Evolutionary conservation across 31 red algal species (phyloP), one percentile per base, ranked within the genome.

Genomic region (Odonthalia washingtoniensis): DNA sequence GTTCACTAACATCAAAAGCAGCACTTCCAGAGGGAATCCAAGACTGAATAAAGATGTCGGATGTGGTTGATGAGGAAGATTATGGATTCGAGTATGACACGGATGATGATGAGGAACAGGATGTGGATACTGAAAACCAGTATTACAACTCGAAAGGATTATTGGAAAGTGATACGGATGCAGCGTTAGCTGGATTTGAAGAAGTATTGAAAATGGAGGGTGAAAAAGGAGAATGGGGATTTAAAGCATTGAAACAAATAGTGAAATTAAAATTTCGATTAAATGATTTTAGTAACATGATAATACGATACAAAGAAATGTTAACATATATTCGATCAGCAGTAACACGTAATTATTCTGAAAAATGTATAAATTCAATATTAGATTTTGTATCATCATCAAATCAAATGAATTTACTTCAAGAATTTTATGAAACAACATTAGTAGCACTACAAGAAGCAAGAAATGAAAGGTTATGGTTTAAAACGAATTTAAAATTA

Each of bases 71-170:
- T 60, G 92, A 98, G 42, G 96, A 98, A 67, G 96, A 98, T 65
- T 98, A 98, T 78, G 96, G 96, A 24, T 98, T 98, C 62, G 96
- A 98, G 74, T 98, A 98, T 66, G 92, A 93, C 66, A 93, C 92
- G 16, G 96, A 98, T 44, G 96, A 98, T 32, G 93, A 95, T 45
- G 96, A 95, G 72, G 95, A 93, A 40, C 91, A 97, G 86, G 97
- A 99, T 75, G 89, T 95, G 36, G 94, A 94, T 77, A 91, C 97
- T 52, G 97, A 99, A 88, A 99, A 99, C 70, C 85, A 93, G 84
- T 99, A 99, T 83, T 99, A 99, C 68, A 91, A 93, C 30, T 91
- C 95, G 4, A 97, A 99, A 81, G 86, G 93, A 1, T 68, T 94
- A 81, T 62, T 95, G 32, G 95, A 99, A 79, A 86, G 72, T 26